phyloP scores from a whole-genome alignment of 176 grass and related monocot genomes.

The Zizania latifolia region DNA sequence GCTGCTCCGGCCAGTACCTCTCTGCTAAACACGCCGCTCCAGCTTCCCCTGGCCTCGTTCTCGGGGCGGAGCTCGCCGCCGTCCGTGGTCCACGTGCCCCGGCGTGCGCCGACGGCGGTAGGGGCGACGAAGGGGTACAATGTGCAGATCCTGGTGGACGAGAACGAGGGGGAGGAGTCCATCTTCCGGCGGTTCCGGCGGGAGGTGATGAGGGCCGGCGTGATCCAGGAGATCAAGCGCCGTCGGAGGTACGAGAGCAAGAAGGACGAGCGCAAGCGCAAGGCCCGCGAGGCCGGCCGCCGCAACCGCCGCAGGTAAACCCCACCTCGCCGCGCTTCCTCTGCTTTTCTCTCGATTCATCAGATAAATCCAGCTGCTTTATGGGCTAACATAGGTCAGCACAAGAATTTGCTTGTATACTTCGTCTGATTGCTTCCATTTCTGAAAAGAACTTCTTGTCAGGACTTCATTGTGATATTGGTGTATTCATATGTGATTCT shows the following conservation, averaged over 20 bases:
- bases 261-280: slow-evolving; percentile 63
- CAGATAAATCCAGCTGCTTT: neutral
- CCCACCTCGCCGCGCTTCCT: neutral
- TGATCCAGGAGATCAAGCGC: slow-evolving; percentile 81
- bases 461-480: neutral
- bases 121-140: slow-evolving; percentile 55
- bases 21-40: slow-evolving; percentile 30
- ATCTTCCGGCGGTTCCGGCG: slow-evolving; percentile 72
- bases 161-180: slow-evolving; percentile 66
- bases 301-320: slow-evolving; percentile 54
- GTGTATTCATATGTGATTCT: neutral
- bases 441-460: too few species aligned
- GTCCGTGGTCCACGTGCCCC: slow-evolving; percentile 33
- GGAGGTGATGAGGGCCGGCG: slow-evolving; percentile 70
- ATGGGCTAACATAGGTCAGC: too few species aligned
- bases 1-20: slow-evolving; percentile 11
- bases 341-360: neutral
- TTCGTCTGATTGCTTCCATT: neutral
- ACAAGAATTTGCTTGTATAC: too few species aligned
- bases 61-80: slow-evolving; percentile 35
- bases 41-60: slow-evolving; percentile 28
- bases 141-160: slow-evolving; percentile 85
- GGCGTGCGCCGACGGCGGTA: slow-evolving; percentile 21
- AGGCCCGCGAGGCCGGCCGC: slow-evolving; percentile 66
- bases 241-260: slow-evolving; percentile 73